phyloP scores from a whole-genome alignment of 1,284 basidiomycete genomes.

The Trichosporon ovoides region DNA sequence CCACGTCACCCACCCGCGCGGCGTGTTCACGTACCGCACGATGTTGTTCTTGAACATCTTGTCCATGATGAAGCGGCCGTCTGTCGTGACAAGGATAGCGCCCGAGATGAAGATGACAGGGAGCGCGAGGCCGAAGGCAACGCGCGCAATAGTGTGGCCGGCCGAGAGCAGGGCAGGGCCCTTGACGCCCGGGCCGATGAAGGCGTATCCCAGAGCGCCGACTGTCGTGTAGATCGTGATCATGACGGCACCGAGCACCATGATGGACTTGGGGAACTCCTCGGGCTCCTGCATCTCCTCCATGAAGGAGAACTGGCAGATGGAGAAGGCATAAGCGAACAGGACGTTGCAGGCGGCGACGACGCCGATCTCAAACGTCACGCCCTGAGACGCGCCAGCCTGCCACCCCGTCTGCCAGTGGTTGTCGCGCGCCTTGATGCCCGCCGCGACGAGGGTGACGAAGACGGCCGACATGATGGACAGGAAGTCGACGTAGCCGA shows the following conservation, averaged over 20 bases:
- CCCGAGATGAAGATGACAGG: constrained; percentile 23
- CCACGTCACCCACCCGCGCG: constrained; percentile 51
- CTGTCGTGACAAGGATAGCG: constrained; percentile 14
- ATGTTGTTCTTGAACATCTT: constrained; percentile 9
- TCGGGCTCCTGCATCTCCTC: constrained; percentile 19
- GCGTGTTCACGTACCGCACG: constrained; percentile 35
- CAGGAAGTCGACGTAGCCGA: constrained; percentile 42
- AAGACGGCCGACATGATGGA: constrained; percentile 30
- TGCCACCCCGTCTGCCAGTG: constrained; percentile 17
- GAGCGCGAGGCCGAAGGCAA: constrained; percentile 18
- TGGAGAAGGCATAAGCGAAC: constrained; percentile 32
- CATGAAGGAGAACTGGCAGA: constrained; percentile 23
- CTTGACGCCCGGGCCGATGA: constrained; percentile 17
- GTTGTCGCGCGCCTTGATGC: constrained; percentile 18
- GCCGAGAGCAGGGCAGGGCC: constrained; percentile 16
- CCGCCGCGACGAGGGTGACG: constrained; percentile 36
- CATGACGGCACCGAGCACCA: constrained; percentile 33
- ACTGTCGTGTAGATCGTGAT: constrained; percentile 29
- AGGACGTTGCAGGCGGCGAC: constrained; percentile 34
- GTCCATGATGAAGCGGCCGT: constrained; percentile 17
- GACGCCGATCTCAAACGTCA: constrained; percentile 30
- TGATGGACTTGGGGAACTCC: constrained; percentile 30
- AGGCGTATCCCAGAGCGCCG: constrained; percentile 27
- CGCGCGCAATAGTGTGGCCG: constrained; percentile 10
- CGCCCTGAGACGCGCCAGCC: constrained; percentile 27